phyloP scores from a whole-genome alignment of 2,329 filamentous ascomycete genomes.

The Fusarium gaditjirri region DNA sequence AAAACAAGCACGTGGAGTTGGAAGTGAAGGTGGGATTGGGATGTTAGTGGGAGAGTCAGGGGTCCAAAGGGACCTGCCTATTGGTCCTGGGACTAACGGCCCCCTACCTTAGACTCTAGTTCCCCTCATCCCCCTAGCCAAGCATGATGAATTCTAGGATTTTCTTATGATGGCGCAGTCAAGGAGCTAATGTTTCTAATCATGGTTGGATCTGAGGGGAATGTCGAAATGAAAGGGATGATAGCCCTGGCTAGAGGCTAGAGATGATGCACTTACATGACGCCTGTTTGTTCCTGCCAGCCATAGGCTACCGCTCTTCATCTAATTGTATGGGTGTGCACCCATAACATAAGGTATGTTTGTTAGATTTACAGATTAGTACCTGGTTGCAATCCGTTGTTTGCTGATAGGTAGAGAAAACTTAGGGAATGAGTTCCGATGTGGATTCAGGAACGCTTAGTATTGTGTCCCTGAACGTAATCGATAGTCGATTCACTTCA shows the following conservation, averaged over 20 bases:
- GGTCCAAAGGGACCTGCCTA: constrained; percentile 26
- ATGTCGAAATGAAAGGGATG: constrained; percentile 42
- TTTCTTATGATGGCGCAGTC: constrained; percentile 23
- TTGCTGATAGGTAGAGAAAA: neutral
- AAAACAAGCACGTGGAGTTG: constrained; percentile 46
- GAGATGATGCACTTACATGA: constrained; percentile 26
- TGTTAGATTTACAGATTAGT: neutral
- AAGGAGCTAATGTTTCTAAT: constrained; percentile 15
- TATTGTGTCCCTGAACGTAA: neutral
- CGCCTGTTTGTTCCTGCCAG: neutral
- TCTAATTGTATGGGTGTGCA: neutral
- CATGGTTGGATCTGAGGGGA: constrained; percentile 21
- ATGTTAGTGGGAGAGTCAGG: constrained; percentile 31
- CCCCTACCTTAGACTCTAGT: constrained; percentile 13
- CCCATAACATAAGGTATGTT: neutral
- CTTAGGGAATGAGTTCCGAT: neutral
- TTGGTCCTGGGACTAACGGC: constrained; percentile 11
- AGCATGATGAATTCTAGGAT: constrained; percentile 9
- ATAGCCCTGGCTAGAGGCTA: constrained; percentile 23
- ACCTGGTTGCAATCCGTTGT: neutral
- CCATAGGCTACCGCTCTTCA: neutral
- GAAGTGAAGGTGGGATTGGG: constrained; percentile 33
- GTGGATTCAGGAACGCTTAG: neutral
- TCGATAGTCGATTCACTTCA: neutral
- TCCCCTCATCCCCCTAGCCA: constrained; percentile 18